Percentiles rank a stretch among this genome's conserved stretches.
Evolutionary conservation across 2,329 filamentous ascomycete genomes (phyloP).

Genomic region (Lasiodiplodia theobromae): DNA sequence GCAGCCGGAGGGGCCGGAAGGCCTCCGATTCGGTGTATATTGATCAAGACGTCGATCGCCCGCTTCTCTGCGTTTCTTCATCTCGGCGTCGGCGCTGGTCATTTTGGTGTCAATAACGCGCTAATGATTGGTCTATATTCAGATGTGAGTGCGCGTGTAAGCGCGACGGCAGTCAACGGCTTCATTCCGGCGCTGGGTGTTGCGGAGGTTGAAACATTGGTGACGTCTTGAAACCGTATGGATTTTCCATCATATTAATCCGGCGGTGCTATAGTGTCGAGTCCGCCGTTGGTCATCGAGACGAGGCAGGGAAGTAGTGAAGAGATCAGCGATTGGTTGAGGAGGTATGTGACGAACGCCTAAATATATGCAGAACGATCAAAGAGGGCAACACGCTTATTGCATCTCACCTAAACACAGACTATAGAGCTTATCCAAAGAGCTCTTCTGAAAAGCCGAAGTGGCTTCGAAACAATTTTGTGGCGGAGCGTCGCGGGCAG

Average conservation of each 20-base stretch:
- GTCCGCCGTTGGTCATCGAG: not conserved
- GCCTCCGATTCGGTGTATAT: not conserved
- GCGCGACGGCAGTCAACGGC: too few relatives aligned
- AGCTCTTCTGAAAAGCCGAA: not conserved
- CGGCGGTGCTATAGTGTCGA: not conserved
- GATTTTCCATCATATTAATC: not conserved
- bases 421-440: not conserved
- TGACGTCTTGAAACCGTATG: not conserved
- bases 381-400: not conserved
- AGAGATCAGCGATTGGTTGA: not conserved
- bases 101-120: not conserved
- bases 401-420: not conserved
- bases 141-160: not conserved
- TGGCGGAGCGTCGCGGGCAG: not conserved
- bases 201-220: not conserved
- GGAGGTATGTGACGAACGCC: too few relatives aligned
- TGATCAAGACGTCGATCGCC: too few relatives aligned
- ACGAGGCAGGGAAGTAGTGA: not conserved
- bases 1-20: not conserved
- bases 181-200: not conserved
- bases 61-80: not conserved
- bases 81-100: not conserved
- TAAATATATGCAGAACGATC: not conserved
- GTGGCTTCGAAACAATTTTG: not conserved
- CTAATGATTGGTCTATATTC: not conserved